Base-by-base conservation (phyloP, 495 filamentous ascomycete genomes). In the Podospora sp. region DNA sequence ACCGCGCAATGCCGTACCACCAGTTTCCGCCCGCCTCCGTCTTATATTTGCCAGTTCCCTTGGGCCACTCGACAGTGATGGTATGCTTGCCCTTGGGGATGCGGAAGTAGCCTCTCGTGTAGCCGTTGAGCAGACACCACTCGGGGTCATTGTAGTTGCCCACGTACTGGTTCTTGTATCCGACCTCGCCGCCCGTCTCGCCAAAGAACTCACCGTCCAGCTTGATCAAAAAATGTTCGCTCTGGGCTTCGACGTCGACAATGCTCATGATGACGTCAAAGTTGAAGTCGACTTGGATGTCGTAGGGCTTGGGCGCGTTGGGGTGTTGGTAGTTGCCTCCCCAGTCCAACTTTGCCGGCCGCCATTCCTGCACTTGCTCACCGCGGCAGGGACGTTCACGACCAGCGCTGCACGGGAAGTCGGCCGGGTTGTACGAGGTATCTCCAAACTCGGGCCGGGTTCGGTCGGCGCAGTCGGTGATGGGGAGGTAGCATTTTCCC, bases 261-360 rank as follows among this genome's bases (percentile, higher is more conserved):
- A 57, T 57, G 53, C 53, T 57, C 53, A 57, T 57, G 53, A 57
- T 26, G 12, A 57, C 53, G 53, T 57, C 53, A 26, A 57, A 57
- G 53, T 57, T 26, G 53, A 22, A 57, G 24, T 57, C 53, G 53
- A 57, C 53, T 6, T 21, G 1, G 20, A 57, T 57, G 12, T 57
- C 53, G 24, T 26, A 21, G 20, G 53, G 53, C 53, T 57, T 57
- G 53, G 53, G 53, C n/a, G 53, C 6, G n/a, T 57, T 26, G n/a
- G 53, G 53, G n/a, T 57, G 53, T 14, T 22, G 53, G 24, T 57
- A 57, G 12, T 57, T 14, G 24, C 24, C n/a, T 1, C n/a, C 24
- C 53, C 53, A 57, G n/a, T 26, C n/a, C 20, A 57, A 20, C 53
- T 22, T 26, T 2, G 24, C 53, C 6, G n/a, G 53, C 2, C 53